A percentile compares a stretch with the other conserved stretches of the same genome.
Evolutionary conservation across 352 stramenopile genomes (phyloP).

Genomic region (Phytophthora capsici): DNA sequence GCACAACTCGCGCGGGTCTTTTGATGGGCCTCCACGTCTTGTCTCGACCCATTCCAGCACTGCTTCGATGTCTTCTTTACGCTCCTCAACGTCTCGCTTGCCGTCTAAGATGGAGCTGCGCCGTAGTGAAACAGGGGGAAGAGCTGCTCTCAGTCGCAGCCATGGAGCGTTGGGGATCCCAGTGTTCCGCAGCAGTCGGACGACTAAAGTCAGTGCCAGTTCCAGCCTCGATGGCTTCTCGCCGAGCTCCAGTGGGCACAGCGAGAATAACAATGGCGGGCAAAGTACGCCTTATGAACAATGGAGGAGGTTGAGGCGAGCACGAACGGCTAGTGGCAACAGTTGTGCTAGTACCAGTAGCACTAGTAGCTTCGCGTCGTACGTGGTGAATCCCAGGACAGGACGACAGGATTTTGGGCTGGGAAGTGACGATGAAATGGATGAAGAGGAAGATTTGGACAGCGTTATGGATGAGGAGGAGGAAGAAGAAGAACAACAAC

Average conservation of each 20-base stretch:
- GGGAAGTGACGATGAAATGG: slow-evolving; percentile 37
- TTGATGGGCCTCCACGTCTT: slow-evolving; percentile 25
- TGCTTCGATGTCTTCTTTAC: slow-evolving; percentile 9
- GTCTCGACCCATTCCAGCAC: slow-evolving; percentile 10
- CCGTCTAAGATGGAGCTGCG: slow-evolving; percentile 32
- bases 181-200: slow-evolving; percentile 53
- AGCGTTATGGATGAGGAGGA: slow-evolving; percentile 29
- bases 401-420: slow-evolving; percentile 50
- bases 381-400: slow-evolving; percentile 52
- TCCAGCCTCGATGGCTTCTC: slow-evolving; percentile 22
- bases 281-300: slow-evolving; percentile 42
- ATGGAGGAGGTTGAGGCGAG: slow-evolving; percentile 46
- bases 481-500: slow-evolving; percentile 12
- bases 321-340: slow-evolving; percentile 72
- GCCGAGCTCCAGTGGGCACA: slow-evolving; percentile 19
- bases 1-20: slow-evolving; percentile 15
- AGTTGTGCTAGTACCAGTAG: slow-evolving; percentile 69
- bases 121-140: slow-evolving; percentile 16
- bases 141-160: slow-evolving; percentile 21
- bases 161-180: slow-evolving; percentile 43
- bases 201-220: slow-evolving; percentile 29
- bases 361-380: slow-evolving; percentile 57
- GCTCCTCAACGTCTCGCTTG: slow-evolving; percentile 26
- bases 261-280: slow-evolving; percentile 2
- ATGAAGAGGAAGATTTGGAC: slow-evolving; percentile 28